Conservation (phyloP, 495 filamentous ascomycete genomes). For the Xanthoparmelia taractica region DNA sequence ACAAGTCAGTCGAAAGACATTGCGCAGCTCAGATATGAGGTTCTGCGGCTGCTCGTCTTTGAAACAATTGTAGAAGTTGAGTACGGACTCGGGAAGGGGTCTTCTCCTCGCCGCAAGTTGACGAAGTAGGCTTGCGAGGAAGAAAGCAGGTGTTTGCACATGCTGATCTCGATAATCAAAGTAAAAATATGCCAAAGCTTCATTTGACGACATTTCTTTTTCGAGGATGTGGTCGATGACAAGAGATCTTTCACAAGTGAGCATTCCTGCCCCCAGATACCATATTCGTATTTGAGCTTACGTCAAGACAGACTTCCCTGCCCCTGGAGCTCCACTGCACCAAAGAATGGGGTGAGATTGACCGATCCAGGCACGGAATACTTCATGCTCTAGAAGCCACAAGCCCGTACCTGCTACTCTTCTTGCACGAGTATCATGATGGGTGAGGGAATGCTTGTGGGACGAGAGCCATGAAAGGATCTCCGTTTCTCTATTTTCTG, state of each 20-base stretch:
- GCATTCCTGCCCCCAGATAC: not conserved
- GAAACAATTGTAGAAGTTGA: conserved; percentile 5
- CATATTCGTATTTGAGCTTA: not conserved
- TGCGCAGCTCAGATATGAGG: not conserved
- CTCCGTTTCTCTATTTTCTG: conserved; percentile 5
- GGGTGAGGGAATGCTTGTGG: not conserved
- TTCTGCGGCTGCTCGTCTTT: not conserved
- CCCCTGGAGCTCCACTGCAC: conserved; percentile 15
- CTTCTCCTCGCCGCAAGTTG: conserved; percentile 5
- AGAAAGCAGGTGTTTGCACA: not conserved
- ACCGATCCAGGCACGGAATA: not conserved
- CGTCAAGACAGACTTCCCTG: conserved; percentile 15
- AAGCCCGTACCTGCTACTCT: conserved; percentile 8
- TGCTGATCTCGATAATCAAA: conserved; percentile 16
- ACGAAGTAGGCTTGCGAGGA: conserved; percentile 12
- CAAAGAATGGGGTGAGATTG: conserved; percentile 2
- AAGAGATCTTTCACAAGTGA: conserved; percentile 4
- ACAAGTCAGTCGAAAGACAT: not conserved
- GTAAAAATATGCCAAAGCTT: conserved; percentile 16
- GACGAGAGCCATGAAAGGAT: conserved; percentile 17
- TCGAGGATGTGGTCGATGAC: conserved; percentile 14
- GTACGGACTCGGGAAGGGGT: conserved; percentile 1
- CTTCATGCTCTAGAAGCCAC: conserved; percentile 10
- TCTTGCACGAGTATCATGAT: conserved; percentile 5
- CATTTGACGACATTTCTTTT: not conserved